These are phyloP conservation scores for Evernia prunastri DNA, from an alignment of 495 filamentous ascomycete species.

Conservation along the genomic window DNA sequence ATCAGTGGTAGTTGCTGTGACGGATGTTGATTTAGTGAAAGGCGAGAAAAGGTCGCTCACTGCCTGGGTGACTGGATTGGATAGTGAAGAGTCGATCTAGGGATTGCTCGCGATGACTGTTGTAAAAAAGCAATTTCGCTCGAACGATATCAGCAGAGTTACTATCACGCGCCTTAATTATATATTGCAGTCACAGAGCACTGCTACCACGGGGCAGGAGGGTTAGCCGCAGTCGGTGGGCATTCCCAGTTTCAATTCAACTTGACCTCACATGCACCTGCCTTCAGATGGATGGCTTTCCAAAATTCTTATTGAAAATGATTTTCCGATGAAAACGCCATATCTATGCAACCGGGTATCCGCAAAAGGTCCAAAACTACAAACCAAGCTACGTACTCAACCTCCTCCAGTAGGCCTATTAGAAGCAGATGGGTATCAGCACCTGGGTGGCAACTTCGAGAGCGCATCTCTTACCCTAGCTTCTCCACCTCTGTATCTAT, in stretches of 20 bases:
- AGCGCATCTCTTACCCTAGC: constrained; percentile 14
- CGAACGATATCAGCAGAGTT: too few relatives aligned
- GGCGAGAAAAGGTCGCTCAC: too few relatives aligned
- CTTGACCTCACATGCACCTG: not conserved
- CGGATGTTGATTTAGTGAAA: too few relatives aligned
- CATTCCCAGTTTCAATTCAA: not conserved
- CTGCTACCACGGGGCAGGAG: too few relatives aligned
- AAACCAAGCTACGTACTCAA: not conserved
- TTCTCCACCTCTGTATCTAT: constrained; percentile 19
- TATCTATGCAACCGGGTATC: not conserved
- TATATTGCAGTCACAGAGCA: too few relatives aligned
- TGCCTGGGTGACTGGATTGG: too few relatives aligned
- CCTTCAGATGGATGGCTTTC: not conserved
- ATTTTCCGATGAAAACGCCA: not conserved
- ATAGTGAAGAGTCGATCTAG: too few relatives aligned
- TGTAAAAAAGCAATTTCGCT: too few relatives aligned
- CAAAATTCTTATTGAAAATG: not conserved
- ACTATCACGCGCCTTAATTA: too few relatives aligned
- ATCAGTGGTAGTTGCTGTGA: too few relatives aligned
- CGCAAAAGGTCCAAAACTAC: not conserved
- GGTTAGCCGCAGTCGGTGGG: too few relatives aligned
- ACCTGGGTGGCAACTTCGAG: not conserved
- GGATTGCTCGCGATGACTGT: too few relatives aligned
- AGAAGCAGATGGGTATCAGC: not conserved
- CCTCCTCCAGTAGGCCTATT: not conserved